Conservation (phyloP, 2,329 filamentous ascomycete genomes). For the Fusarium mexicanum region DNA sequence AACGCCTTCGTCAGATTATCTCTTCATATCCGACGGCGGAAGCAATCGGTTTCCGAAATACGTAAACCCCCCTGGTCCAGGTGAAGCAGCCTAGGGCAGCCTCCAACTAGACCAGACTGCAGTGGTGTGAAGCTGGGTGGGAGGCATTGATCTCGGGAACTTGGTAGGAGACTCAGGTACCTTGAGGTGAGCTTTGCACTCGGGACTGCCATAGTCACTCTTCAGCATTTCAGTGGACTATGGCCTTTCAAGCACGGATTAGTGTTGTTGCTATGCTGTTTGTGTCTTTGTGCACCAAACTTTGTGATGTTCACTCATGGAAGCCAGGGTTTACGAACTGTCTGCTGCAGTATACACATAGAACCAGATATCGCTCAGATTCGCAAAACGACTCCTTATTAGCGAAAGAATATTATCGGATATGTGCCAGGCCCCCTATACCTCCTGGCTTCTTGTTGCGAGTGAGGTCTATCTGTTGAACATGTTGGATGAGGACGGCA, state of each 20-base stretch:
- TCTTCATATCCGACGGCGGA: neutral
- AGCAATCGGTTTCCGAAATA: neutral
- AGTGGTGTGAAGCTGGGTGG: neutral
- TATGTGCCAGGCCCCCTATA: neutral
- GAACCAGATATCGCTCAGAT: neutral
- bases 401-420: neutral
- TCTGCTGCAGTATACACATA: neutral
- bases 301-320: neutral
- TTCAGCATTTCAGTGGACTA: neutral
- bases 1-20: neutral
- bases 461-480: neutral
- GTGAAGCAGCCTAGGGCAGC: neutral
- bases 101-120: neutral
- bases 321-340: neutral
- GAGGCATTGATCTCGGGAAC: neutral
- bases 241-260: fast-evolving
- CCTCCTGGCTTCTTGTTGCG: neutral
- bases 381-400: neutral
- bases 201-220: neutral
- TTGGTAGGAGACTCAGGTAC: neutral
- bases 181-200: too few relatives aligned
- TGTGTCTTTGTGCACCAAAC: neutral
- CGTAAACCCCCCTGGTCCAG: neutral
- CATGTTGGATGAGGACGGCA: too few relatives aligned
- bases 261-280: neutral